Base-by-base conservation (phyloP, 805 yeast genomes). In the Wickerhamiella azymoides region DNA sequence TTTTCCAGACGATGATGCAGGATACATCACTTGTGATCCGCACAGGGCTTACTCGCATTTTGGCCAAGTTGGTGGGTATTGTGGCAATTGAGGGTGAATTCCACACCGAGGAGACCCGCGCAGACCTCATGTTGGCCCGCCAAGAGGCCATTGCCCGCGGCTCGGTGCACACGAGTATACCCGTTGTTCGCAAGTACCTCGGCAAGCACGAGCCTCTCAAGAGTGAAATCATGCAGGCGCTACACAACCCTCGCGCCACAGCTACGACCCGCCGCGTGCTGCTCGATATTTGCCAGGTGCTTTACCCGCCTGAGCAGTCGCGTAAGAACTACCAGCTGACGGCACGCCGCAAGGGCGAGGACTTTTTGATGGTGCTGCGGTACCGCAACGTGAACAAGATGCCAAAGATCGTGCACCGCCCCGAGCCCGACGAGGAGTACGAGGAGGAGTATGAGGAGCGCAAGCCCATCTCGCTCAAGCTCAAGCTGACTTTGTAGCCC, bases 241-340 rank as follows among this genome's bases (percentile, higher is more conserved):
- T 86, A 8, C 44, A 49, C 6, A 81, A 79, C 53, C 69, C 81
- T 0, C 76, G 81, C 1, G 59, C 79, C 16, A 71, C 81, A 10
- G 62, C 84, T 1, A 63, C 72, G 36, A 78, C 77, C 28, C 75
- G 78, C 52, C 69, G 88, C 47, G 61, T 70, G 30, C 55, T 89
- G 8, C 78, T 82, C 52, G 81, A 77, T 48, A 56, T 84, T 2
- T 68, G 83, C 44, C 75, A 76, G 36, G 71, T 89, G 8, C 62
- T 89, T 24, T 83, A 76, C 54, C 72, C 72, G 35, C 74, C 86
- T 6, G 62, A 65, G 18, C 72, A 76, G 5, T 63, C 77, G 11
- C 96, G 96, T 2, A 71, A 77, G 52, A 77, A 76, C 44, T 79
- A 75, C 57, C 76, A 74, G 52, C 65, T 92, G 19, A 75, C 73